Evolutionary conservation across 1,284 basidiomycete genomes (phyloP).

Genomic region (Leccinum huronense): DNA sequence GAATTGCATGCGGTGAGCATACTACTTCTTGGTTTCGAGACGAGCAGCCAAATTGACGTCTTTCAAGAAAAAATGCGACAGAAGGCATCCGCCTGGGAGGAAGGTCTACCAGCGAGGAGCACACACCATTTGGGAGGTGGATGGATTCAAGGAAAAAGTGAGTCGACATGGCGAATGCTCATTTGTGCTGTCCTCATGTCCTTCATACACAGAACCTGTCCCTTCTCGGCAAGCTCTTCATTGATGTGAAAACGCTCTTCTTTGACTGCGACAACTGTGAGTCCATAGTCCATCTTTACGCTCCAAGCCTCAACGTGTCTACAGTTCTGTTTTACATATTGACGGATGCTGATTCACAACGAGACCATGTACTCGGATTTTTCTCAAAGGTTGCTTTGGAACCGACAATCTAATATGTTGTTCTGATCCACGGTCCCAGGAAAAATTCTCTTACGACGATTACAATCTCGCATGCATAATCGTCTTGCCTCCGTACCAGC

Average conservation of each 20-base stretch:
- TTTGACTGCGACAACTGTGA: slow-evolving; percentile 87
- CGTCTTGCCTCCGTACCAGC: slow-evolving; percentile 91
- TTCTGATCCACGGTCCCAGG: slow-evolving; percentile 47
- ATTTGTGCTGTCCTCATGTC: background rate
- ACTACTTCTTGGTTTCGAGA: slow-evolving; percentile 7
- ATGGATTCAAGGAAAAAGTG: slow-evolving; percentile 81
- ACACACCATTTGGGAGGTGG: slow-evolving; percentile 94
- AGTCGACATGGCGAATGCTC: slow-evolving; percentile 29
- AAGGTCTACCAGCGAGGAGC: slow-evolving; percentile 91
- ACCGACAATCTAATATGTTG: background rate
- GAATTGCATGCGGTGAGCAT: slow-evolving; percentile 70
- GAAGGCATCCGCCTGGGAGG: slow-evolving; percentile 80
- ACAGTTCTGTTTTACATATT: slow-evolving; percentile 92
- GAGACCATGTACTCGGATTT: slow-evolving; percentile 81
- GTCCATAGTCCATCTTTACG: slow-evolving; percentile 23
- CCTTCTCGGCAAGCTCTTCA: slow-evolving; percentile 97
- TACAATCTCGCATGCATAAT: slow-evolving; percentile 98
- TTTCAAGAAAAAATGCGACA: slow-evolving; percentile 66
- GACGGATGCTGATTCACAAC: slow-evolving; percentile 79
- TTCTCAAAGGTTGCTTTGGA: slow-evolving; percentile 78
- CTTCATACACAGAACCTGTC: slow-evolving; percentile 78
- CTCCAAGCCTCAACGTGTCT: background rate
- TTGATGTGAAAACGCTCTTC: slow-evolving; percentile 97
- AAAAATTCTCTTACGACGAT: slow-evolving; percentile 94
- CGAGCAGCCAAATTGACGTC: slow-evolving; percentile 2